Evolutionary conservation across 495 filamentous ascomycete species (phyloP).

Genomic region (Daldinia caldariorum): DNA sequence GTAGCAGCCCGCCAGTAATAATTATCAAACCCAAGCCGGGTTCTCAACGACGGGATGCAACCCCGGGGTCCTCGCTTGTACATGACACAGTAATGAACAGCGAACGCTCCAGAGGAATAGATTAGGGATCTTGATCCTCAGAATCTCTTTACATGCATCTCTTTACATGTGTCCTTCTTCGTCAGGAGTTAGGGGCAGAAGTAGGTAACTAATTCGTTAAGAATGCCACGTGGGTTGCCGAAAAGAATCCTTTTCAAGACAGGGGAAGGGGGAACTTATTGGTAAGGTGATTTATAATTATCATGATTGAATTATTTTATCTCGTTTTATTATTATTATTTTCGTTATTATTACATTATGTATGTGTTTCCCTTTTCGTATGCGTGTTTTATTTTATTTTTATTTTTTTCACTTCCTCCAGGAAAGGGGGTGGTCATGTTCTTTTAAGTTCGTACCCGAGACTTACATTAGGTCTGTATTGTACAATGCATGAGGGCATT

Average conservation of each 20-base stretch:
- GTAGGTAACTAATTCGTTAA: constrained; percentile 26
- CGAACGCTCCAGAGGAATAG: neutral
- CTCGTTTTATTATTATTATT: constrained; percentile 14
- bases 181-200: constrained; percentile 4
- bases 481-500: constrained; percentile 30
- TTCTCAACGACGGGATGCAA: constrained; percentile 21
- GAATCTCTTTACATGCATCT: neutral
- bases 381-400: constrained; percentile 4
- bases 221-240: constrained; percentile 36
- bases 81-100: constrained; percentile 17
- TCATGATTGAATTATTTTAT: no score
- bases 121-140: constrained; percentile 38
- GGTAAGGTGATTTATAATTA: neutral
- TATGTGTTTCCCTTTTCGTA: no score
- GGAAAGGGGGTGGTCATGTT: constrained; percentile 5
- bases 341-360: no score
- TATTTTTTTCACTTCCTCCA: neutral
- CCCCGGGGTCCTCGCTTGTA: constrained; percentile 15
- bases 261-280: constrained; percentile 24
- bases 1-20: constrained; percentile 13
- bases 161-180: constrained; percentile 11
- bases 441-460: constrained; percentile 27
- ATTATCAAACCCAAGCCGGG: constrained; percentile 4
- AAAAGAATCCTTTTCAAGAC: constrained; percentile 30
- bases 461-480: constrained; percentile 18